A percentile compares a stretch with the other conserved stretches of the same genome.
Conservation (phyloP, 768 basidiomycete genomes). For the Tylopilus intermedius region DNA sequence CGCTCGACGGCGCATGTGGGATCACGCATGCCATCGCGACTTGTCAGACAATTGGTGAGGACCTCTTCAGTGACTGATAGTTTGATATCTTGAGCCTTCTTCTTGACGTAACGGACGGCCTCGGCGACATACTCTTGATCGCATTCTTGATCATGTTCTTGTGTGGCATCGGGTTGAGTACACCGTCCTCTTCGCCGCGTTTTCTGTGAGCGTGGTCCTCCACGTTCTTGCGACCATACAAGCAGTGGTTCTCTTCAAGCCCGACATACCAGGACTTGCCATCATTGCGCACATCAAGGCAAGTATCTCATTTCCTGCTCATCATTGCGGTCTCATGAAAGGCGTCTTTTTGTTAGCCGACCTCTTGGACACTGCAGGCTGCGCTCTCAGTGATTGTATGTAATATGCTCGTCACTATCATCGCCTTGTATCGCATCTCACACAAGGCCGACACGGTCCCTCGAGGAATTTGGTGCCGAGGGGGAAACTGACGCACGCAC, state of each 20-base stretch:
- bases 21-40: too few relatives aligned
- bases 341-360: too few relatives aligned
- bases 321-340: neutral
- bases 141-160: neutral
- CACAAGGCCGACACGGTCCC: too few relatives aligned
- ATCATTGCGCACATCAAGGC: slow-evolving; percentile 2
- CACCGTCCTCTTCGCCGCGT: neutral
- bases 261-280: neutral
- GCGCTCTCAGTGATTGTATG: neutral
- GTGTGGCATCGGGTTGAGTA: neutral
- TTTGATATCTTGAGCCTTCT: too few relatives aligned
- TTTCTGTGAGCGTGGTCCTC: neutral
- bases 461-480: neutral
- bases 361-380: neutral
- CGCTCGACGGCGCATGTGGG: too few relatives aligned
- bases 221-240: neutral
- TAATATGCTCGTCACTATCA: neutral
- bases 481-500: neutral
- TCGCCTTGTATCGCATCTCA: neutral
- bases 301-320: neutral
- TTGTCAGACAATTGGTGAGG: too few relatives aligned
- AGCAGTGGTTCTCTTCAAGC: neutral
- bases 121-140: neutral
- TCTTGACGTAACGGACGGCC: neutral
- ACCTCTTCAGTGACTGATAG: too few relatives aligned